Evolutionary conservation across 2,329 filamentous ascomycete species (phyloP).

Genomic region (Sclerotinia glacialis): DNA sequence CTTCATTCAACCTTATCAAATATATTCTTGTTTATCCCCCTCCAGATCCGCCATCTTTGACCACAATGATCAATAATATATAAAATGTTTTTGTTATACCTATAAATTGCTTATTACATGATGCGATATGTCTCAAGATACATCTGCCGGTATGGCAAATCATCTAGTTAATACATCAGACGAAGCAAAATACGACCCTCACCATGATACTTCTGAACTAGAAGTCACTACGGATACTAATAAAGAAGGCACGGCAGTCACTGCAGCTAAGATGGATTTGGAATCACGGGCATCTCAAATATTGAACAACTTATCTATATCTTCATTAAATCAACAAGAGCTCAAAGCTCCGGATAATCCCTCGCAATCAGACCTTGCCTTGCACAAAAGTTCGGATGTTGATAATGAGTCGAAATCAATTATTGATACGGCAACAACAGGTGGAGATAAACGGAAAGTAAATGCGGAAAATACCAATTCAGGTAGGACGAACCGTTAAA

Average conservation of each 20-base stretch:
- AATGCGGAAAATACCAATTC: conserved; percentile 8
- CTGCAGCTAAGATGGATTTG: conserved; percentile 22
- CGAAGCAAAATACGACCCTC: conserved; percentile 25
- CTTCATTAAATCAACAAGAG: conserved; percentile 14
- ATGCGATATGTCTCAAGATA: conserved; percentile 32
- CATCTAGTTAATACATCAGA: conserved; percentile 17
- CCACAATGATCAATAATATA: not conserved
- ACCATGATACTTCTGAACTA: conserved; percentile 1
- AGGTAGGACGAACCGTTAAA: conserved; percentile 9
- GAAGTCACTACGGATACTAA: conserved; percentile 6
- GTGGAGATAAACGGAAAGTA: not conserved
- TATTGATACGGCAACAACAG: conserved; percentile 3
- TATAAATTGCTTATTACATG: not conserved
- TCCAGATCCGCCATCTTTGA: not conserved
- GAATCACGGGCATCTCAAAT: conserved; percentile 20
- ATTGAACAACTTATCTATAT: conserved; percentile 6
- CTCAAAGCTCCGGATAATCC: not conserved
- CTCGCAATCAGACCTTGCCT: not conserved
- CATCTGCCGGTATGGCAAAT: conserved; percentile 28
- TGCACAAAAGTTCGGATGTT: not conserved
- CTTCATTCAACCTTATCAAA: conserved; percentile 4
- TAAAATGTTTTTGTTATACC: conserved; percentile 2
- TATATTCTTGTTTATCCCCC: not conserved
- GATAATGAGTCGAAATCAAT: conserved; percentile 8
- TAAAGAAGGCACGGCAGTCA: not conserved